Percentiles rank a stretch among this genome's conserved stretches.
phyloP scores from a whole-genome alignment of 1,139 yeast species.

The Nakaseomyces uthaithaninus region DNA sequence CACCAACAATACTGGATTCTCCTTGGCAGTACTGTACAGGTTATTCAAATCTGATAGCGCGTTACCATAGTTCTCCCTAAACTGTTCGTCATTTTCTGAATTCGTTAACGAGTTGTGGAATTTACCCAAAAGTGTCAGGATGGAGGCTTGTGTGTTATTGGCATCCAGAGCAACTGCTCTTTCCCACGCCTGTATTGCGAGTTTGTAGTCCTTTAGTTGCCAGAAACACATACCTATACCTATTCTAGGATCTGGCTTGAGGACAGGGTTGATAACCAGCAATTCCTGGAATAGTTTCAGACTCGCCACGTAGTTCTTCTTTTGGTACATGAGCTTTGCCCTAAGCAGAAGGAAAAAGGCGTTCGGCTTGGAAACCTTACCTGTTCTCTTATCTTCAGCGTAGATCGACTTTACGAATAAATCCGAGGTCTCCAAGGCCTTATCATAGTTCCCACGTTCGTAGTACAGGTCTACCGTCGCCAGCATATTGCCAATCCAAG shows the following conservation, averaged over 20 bases:
- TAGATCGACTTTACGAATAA: slow-evolving; percentile 40
- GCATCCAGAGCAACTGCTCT: slow-evolving; percentile 66
- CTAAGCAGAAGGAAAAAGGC: slow-evolving; percentile 75
- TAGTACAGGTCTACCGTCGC: slow-evolving; percentile 50
- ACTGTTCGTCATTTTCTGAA: slow-evolving; percentile 44
- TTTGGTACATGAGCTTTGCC: slow-evolving; percentile 70
- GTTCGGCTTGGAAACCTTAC: slow-evolving; percentile 38
- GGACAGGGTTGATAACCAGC: slow-evolving; percentile 62
- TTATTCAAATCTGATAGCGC: slow-evolving; percentile 35
- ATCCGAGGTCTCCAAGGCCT: slow-evolving; percentile 59
- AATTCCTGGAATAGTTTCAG: slow-evolving; percentile 78
- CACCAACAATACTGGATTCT: slow-evolving; percentile 39
- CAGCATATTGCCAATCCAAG: slow-evolving; percentile 44
- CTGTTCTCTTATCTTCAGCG: slow-evolving; percentile 28
- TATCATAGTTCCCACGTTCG: slow-evolving; percentile 47
- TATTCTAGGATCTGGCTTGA: slow-evolving; percentile 86
- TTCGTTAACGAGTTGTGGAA: slow-evolving; percentile 53
- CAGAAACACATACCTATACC: slow-evolving; percentile 95
- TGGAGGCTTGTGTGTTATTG: slow-evolving; percentile 45
- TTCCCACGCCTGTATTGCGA: slow-evolving; percentile 79
- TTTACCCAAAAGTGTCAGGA: slow-evolving; percentile 59
- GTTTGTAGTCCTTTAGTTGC: slow-evolving; percentile 67
- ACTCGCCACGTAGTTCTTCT: slow-evolving; percentile 65
- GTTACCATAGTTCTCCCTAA: slow-evolving; percentile 41
- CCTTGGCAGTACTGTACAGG: slow-evolving; percentile 23